Evolutionary conservation across 2,329 filamentous ascomycete genomes (phyloP), one percentile per base, ranked within the genome.

Genomic region (Colletotrichum orbiculare): DNA sequence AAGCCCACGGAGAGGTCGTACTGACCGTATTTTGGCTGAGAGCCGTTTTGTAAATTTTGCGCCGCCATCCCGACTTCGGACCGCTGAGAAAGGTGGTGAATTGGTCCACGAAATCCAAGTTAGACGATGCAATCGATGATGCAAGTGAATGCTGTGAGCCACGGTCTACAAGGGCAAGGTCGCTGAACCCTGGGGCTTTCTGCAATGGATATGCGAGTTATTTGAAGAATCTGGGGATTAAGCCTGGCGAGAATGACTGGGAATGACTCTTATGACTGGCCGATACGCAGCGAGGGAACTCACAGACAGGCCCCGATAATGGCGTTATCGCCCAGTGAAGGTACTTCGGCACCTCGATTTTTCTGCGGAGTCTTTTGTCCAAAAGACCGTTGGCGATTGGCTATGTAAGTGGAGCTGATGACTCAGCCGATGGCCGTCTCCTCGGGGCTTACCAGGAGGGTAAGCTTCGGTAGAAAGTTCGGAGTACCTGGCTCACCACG

Each of bases 1-100:
- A 12, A 33, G 25, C 34, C 13, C 38, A 43, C 13, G 38, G 12
- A 48, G 39, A 63, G 46, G 52, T 41, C 38, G 60, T 60, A 76
- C 75, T 77, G 70, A 77, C 75, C 72, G 68, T 74, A 76, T 71
- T 67, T 73, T 54, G 69, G 72, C 70, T 67, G 65, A 67, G 64
- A 67, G 60, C 60, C 58, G 34, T 56, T 50, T 45, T 64, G 48
- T 64, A 60, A 50, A 65, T 66, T 60, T 64, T 70, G 60, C 35
- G 65, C 67, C 39, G 71, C 45, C 75, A 76, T 76, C 17, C 67
- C 71, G 46, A 66, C 56, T 17, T 66, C 63, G 63, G 63, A 53
- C n/a, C 35, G 38, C 48, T 47, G 63, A 66, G 58, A 46, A 25
- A 25, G 58, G 63, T 42, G 49, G 47, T 34, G 15, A n/a, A 15